Evolutionary conservation across 2,329 filamentous ascomycete genomes (phyloP).

Genomic region (Ascochyta koolunga): DNA sequence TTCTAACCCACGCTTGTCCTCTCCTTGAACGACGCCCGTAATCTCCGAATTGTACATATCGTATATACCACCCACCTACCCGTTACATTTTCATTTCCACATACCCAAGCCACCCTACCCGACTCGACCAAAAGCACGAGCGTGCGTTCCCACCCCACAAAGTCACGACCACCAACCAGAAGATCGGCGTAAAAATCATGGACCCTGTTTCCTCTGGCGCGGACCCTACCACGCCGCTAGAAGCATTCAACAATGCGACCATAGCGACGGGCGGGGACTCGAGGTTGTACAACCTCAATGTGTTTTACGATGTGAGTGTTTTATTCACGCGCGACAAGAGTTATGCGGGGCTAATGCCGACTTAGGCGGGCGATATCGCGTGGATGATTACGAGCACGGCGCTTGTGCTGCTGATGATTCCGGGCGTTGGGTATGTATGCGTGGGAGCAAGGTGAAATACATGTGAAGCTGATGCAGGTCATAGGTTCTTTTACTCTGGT

Average conservation of each 20-base stretch:
- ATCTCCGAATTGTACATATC: conserved; percentile 4
- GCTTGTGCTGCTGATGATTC: conserved; percentile 89
- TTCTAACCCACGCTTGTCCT: conserved; percentile 28
- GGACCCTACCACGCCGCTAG: conserved; percentile 42
- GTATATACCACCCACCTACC: background rate
- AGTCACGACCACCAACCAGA: background rate
- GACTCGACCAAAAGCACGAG: background rate
- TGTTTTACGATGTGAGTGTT: conserved; percentile 75
- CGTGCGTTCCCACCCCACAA: background rate
- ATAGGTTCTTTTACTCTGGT: conserved; percentile 91
- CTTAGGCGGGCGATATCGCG: conserved; percentile 77
- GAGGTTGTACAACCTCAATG: conserved; percentile 74
- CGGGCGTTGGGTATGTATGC: conserved; percentile 73
- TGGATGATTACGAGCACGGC: conserved; percentile 80
- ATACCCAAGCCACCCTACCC: background rate
- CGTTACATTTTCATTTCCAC: background rate
- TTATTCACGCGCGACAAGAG: conserved; percentile 9
- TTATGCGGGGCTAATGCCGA: conserved; percentile 33
- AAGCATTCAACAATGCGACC: conserved; percentile 62
- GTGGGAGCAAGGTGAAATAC: no score
- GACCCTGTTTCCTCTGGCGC: conserved; percentile 34
- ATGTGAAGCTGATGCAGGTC: no score
- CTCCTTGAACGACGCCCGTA: conserved; percentile 21
- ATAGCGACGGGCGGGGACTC: conserved; percentile 69
- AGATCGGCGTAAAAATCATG: conserved; percentile 27